Evolutionary conservation across 495 filamentous ascomycete genomes (phyloP).

Genomic region (Xylona heveae): DNA sequence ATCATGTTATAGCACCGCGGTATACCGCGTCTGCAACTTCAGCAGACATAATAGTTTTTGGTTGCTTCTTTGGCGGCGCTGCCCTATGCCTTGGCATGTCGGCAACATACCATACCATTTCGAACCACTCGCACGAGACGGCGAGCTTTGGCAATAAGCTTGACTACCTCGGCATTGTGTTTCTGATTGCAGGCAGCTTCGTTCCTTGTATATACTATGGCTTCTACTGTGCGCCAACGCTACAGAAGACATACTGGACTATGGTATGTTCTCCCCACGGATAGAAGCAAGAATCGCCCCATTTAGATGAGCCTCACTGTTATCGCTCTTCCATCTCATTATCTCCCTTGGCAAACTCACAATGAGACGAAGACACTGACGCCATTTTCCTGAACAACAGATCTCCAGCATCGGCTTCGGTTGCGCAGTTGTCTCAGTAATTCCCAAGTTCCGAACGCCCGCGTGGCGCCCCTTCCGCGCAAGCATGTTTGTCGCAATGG

Average conservation of each 20-base stretch:
- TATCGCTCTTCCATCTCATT: no score
- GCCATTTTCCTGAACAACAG: no score
- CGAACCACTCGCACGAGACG: slow-evolving; percentile 22
- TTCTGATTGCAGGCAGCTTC: slow-evolving; percentile 72
- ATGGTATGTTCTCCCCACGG: slow-evolving; percentile 49
- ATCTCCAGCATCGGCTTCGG: slow-evolving; percentile 56
- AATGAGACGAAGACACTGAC: no score
- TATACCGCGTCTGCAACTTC: slow-evolving; percentile 13
- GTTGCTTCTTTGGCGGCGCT: slow-evolving; percentile 25
- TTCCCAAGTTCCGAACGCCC: slow-evolving; percentile 65
- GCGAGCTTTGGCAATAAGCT: slow-evolving; percentile 45
- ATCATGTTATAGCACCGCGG: slow-evolving; percentile 12
- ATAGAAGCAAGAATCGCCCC: no score
- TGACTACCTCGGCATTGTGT: slow-evolving; percentile 82
- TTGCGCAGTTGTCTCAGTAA: slow-evolving; percentile 51
- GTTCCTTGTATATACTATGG: slow-evolving; percentile 77
- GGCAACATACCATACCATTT: slow-evolving; percentile 25
- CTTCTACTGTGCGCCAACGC: slow-evolving; percentile 40
- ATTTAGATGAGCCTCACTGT: no score
- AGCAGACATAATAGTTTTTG: slow-evolving; percentile 23
- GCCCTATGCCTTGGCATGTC: slow-evolving; percentile 29
- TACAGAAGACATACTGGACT: slow-evolving; percentile 49
- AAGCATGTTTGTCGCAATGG: slow-evolving; percentile 78
- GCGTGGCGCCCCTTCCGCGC: slow-evolving; percentile 70
- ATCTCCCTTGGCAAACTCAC: no score